Conservation (phyloP, 2,329 filamentous ascomycete species). For the Phoma sp. region DNA sequence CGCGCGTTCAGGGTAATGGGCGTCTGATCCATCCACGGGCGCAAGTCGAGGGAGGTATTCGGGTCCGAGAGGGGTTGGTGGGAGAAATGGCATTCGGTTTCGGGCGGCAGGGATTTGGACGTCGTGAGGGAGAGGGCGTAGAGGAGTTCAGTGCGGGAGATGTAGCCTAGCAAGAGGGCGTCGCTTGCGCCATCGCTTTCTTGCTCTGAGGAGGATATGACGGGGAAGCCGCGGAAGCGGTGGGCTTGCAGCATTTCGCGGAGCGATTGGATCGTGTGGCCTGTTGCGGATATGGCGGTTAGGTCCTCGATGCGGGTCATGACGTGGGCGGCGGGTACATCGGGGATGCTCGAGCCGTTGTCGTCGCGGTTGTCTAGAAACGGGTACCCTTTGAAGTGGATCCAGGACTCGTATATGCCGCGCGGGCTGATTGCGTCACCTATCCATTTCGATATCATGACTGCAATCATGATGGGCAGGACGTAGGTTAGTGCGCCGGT, state of each 20-base stretch:
- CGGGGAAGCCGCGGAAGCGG: slow-evolving; percentile 88
- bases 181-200: slow-evolving; percentile 61
- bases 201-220: slow-evolving; percentile 61
- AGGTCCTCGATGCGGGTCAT: slow-evolving; percentile 95
- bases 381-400: slow-evolving; percentile 93
- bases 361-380: slow-evolving; percentile 92
- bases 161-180: slow-evolving; percentile 87
- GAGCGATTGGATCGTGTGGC: slow-evolving; percentile 83
- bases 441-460: slow-evolving; percentile 98
- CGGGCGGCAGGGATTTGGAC: slow-evolving; percentile 67
- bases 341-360: slow-evolving; percentile 68
- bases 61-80: slow-evolving; percentile 81
- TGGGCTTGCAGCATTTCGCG: slow-evolving; percentile 74
- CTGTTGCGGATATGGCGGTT: slow-evolving; percentile 83
- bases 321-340: slow-evolving; percentile 83
- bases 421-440: slow-evolving; percentile 92
- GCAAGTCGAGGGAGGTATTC: slow-evolving; percentile 78
- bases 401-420: slow-evolving; percentile 98
- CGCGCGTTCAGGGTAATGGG: slow-evolving; percentile 86
- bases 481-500: slow-evolving; percentile 96
- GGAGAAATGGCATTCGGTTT: slow-evolving; percentile 83
- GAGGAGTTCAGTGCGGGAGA: slow-evolving; percentile 86
- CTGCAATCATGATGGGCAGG: slow-evolving; percentile 97
- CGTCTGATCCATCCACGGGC: slow-evolving; percentile 99
- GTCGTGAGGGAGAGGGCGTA: slow-evolving; percentile 76